Conservation (phyloP, 2,329 filamentous ascomycete genomes). For the Pleurostoma richardsiae region DNA sequence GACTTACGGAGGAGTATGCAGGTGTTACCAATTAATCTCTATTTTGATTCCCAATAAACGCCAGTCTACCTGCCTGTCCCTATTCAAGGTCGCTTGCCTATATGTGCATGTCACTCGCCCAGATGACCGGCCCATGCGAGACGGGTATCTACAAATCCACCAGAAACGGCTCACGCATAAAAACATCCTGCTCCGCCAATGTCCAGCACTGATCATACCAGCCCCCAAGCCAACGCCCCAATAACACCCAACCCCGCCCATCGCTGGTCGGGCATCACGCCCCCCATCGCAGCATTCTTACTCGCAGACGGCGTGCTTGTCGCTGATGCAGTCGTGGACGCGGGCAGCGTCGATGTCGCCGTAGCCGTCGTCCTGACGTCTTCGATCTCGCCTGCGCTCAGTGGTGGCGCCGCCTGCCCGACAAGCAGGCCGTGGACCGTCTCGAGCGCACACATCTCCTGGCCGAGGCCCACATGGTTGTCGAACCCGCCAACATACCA, state of each 20-base stretch:
- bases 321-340: slow-evolving; percentile 1
- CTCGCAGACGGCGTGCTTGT: slow-evolving; percentile 1
- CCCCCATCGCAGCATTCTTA: slow-evolving; percentile 1
- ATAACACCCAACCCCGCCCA: slow-evolving; percentile 4
- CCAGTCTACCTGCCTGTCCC: no score
- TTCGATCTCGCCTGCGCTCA: slow-evolving; percentile 42
- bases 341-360: neutral
- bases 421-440: slow-evolving; percentile 55
- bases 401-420: slow-evolving; percentile 34
- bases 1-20: no score
- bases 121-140: no score
- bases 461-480: slow-evolving; percentile 49
- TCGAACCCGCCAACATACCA: slow-evolving; percentile 59
- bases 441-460: slow-evolving; percentile 62
- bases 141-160: no score
- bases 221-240: slow-evolving; percentile 5
- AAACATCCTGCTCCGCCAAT: no score
- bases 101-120: no score
- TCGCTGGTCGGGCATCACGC: slow-evolving; percentile 4
- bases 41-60: no score
- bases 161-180: no score
- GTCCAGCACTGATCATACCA: slow-evolving; percentile 2
- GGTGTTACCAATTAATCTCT: no score
- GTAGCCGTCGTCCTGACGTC: slow-evolving; percentile 25
- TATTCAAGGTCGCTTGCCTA: no score